Percentiles rank a stretch among this genome's conserved stretches.
phyloP scores from a whole-genome alignment of 768 basidiomycete genomes.

The Mycena kentingensis region DNA sequence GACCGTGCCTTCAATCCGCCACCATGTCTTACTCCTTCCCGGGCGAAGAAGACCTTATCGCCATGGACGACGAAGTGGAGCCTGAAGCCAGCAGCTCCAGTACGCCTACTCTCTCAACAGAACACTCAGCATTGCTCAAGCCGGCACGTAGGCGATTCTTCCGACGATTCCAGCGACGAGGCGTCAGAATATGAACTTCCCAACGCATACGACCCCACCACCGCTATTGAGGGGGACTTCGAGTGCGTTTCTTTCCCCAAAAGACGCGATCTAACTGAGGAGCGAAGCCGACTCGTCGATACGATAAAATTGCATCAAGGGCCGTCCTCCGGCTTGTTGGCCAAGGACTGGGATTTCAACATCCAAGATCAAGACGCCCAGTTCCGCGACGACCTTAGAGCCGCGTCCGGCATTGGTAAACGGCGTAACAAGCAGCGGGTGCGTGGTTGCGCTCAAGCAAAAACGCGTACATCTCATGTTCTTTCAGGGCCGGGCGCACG shows the following conservation, averaged over 20 bases:
- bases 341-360: slow-evolving; percentile 74
- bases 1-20: no score
- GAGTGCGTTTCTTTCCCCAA: slow-evolving; percentile 37
- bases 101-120: not conserved
- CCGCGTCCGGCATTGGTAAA: slow-evolving; percentile 72
- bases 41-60: no score
- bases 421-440: slow-evolving; percentile 52
- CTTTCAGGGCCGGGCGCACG: slow-evolving; percentile 44
- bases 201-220: slow-evolving; percentile 26
- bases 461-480: not conserved
- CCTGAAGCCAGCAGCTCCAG: not conserved
- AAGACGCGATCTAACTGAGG: not conserved
- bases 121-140: not conserved
- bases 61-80: no score
- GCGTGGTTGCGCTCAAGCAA: slow-evolving; percentile 10
- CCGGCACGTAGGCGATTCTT: slow-evolving; percentile 7
- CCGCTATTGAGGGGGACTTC: slow-evolving; percentile 64
- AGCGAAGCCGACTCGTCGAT: slow-evolving; percentile 63
- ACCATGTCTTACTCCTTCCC: no score
- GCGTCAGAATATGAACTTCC: slow-evolving; percentile 8
- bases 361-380: slow-evolving; percentile 63
- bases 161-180: slow-evolving; percentile 13
- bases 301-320: slow-evolving; percentile 61
- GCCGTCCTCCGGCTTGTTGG: slow-evolving; percentile 48
- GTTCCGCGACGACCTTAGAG: slow-evolving; percentile 73